Conservation (phyloP, 345 rosid genomes). For the Corymbia maculata region DNA sequence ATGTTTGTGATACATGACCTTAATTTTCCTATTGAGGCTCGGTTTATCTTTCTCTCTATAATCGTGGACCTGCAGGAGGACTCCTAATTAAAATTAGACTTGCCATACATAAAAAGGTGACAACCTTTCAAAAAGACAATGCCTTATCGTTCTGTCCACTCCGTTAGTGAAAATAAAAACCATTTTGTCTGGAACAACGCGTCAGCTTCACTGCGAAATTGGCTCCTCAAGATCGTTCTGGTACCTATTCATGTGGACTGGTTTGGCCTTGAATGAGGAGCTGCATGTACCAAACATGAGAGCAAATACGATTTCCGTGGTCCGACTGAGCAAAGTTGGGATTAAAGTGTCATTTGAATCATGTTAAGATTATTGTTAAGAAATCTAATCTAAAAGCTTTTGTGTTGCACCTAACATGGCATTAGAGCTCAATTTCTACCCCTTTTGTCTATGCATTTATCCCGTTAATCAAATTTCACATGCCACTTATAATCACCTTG, state of each 20-base stretch:
- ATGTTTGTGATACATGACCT: neutral
- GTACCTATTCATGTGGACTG: no score
- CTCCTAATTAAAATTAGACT: neutral
- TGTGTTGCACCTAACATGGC: neutral
- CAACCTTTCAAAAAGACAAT: neutral
- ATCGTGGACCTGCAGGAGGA: neutral
- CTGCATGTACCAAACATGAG: neutral
- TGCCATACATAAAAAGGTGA: neutral
- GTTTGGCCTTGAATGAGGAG: neutral
- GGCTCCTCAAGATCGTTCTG: neutral
- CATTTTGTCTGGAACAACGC: neutral
- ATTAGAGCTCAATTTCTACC: neutral
- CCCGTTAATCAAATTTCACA: neutral
- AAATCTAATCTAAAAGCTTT: neutral
- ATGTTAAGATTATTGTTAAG: neutral
- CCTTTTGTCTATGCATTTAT: fast-evolving
- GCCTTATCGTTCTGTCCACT: neutral
- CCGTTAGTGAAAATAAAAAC: neutral
- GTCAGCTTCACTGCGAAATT: neutral
- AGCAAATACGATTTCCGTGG: neutral
- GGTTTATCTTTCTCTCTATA: neutral
- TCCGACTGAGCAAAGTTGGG: neutral
- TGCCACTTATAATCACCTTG: neutral
- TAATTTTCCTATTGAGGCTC: neutral
- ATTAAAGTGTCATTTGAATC: neutral